Evolutionary conservation across 257 asterid genomes (phyloP).

Genomic region (Salvia miltiorrhiza): DNA sequence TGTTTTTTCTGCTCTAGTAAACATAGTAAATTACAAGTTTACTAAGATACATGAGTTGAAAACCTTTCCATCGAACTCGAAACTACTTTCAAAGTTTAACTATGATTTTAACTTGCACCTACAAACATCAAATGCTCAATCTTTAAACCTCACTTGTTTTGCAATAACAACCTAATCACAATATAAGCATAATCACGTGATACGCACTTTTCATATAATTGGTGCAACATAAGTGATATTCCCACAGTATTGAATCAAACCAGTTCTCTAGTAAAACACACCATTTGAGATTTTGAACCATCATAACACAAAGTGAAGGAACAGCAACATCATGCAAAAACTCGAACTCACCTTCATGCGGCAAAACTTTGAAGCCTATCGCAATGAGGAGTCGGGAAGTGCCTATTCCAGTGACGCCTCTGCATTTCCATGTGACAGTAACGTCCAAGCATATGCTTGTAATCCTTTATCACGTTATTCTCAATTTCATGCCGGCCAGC

Average conservation of each 20-base stretch:
- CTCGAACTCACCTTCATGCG: conserved; percentile 55
- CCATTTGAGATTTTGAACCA: background rate
- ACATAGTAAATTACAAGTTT: background rate
- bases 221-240: background rate
- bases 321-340: background rate
- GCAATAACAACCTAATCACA: background rate
- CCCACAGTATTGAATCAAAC: background rate
- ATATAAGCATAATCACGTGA: background rate
- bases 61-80: background rate
- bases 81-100: background rate
- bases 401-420: conserved; percentile 95
- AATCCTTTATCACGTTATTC: conserved; percentile 66
- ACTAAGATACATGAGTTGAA: background rate
- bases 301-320: background rate
- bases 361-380: conserved; percentile 64
- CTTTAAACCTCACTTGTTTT: background rate
- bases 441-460: conserved; percentile 76
- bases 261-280: background rate
- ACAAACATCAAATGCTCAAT: background rate
- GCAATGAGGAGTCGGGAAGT: conserved; percentile 78
- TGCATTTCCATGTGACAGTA: conserved; percentile 93
- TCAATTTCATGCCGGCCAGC: conserved; percentile 60
- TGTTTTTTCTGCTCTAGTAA: background rate
- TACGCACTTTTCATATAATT: background rate
- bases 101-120: background rate